Base-by-base conservation (phyloP, 495 filamentous ascomycete genomes). In the Neurospora discreta region DNA sequence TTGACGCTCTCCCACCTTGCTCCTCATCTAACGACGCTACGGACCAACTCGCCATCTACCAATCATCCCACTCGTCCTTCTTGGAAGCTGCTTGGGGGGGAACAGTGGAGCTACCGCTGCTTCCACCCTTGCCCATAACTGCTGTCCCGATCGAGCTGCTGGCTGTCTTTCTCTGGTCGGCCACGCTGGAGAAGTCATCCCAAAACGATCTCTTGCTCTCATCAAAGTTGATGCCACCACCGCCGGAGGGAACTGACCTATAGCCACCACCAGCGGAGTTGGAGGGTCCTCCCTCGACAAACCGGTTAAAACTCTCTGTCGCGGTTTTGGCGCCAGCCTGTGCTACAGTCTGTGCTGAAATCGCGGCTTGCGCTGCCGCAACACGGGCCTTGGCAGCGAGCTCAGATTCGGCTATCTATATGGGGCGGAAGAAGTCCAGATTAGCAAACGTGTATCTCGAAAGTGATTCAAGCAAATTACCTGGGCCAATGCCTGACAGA, bases 141-240 rank as follows among this genome's bases (percentile, higher is more conserved):
- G 87, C 83, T 36, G 91, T 93, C 26, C 92, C 92, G 74, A 94
- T 89, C n/a, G 89, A 79, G 78, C 74, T 85, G 68, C 75, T 79
- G 6, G 52, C 26, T 13, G 52, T 1, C 26, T 79, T 81, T 41
- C 78, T 77, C 41, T 84, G 82, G 70, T 87, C 82, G 3, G 88
- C 86, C 33, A 85, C 80, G 42, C 79, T 81, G 0, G 88, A 87
- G 72, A 94, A 87, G 30, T 89, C 87, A 81, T 98, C 96, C 96
- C 95, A 99, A 81, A 99, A 99, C 44, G 92, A 91, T 74, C 90
- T 89, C 79, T 90, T 92, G 87, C 76, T 91, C 87, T 85, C 82
- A 76, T 87, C 83, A 40, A 81, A 78, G n/a, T 73, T 75, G 40
- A 68, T 76, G 44, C 44, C 44, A 60, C 52, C 52, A 30, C 52